Conservation (phyloP, 441 rosid species). For the Erodium moschatum region DNA sequence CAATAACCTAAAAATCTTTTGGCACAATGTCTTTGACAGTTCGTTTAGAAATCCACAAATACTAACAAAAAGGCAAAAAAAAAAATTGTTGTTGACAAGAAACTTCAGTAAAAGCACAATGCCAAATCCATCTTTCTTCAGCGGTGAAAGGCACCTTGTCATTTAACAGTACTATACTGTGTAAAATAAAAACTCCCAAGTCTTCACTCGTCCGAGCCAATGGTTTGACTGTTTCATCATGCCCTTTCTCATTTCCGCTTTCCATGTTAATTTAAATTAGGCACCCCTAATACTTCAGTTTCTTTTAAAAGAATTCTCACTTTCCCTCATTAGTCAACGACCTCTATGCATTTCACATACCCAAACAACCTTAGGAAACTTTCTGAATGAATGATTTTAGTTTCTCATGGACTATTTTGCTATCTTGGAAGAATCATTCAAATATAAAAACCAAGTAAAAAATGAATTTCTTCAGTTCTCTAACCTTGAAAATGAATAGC, state of each 20-base stretch:
- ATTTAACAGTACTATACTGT: not conserved
- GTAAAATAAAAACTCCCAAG: not conserved
- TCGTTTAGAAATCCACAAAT: not conserved
- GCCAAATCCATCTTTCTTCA: not conserved
- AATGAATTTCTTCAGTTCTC: not conserved
- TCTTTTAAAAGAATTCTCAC: not conserved
- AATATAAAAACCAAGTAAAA: not conserved
- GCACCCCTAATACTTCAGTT: not conserved
- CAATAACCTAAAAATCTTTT: not conserved
- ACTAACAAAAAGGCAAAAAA: not conserved
- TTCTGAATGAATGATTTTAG: not conserved
- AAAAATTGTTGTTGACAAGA: not conserved
- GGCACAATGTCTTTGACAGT: not conserved
- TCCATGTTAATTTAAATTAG: not conserved
- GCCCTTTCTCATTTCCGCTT: not conserved
- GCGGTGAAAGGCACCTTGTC: not conserved
- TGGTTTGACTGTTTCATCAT: not conserved
- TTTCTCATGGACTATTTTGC: not conserved
- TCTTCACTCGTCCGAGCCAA: not conserved
- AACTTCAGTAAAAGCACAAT: not conserved
- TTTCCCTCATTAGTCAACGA: not conserved
- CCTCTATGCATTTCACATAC: not conserved
- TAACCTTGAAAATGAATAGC: not conserved
- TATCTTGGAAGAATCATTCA: slow-evolving; percentile 5
- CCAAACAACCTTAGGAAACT: not conserved